Base-by-base conservation (phyloP, 2,329 filamentous ascomycete species). In the Harringtonia lauricola region DNA sequence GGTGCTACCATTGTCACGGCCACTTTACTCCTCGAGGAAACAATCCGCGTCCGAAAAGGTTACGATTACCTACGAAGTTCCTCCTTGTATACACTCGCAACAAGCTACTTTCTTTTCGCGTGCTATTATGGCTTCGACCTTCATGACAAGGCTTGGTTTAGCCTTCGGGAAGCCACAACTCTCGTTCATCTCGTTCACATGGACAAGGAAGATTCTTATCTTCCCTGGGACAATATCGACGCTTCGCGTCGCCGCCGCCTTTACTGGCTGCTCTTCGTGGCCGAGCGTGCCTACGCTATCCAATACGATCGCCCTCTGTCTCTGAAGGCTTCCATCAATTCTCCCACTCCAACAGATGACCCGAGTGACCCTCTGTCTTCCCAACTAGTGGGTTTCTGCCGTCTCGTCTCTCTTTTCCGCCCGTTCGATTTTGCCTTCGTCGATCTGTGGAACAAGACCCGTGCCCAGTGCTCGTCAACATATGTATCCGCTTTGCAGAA, bases 21-120 rank as follows among this genome's bases (percentile, higher is more conserved):
- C 29, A 76, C 79, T 42, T 62, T 83, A 33, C 65, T 88, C 39
- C 65, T 87, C 49, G 77, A 84, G 39, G 83, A 88, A 59, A 70
- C 74, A 2, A 57, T 80, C 15, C 70, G 76, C n/a, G 76, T 81
- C 5, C 71, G 79, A 44, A 80, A 79, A 55, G 72, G 73, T 19
- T 74, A 71, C 49, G 77, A 82, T 47, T 76, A 78, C 49, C 65
- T 74, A 28, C 74, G 76, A 41, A 64, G 63, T 14, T 70, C 77
- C 8, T 74, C 67, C 9, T 59, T 74, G 46, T 76, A 77, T 52
- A 72, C 66, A 36, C 59, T 86, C 13, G 76, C 80, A 46, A 86
- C 82, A n/a, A 87, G 81, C 43, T 87, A 85, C 60, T 88, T 90
- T 58, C 59, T 90, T 22, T 88, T 86, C 53, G 81, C 76, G 31